phyloP scores from a whole-genome alignment of 495 filamentous ascomycete genomes.

The Filosporella fistucella region DNA sequence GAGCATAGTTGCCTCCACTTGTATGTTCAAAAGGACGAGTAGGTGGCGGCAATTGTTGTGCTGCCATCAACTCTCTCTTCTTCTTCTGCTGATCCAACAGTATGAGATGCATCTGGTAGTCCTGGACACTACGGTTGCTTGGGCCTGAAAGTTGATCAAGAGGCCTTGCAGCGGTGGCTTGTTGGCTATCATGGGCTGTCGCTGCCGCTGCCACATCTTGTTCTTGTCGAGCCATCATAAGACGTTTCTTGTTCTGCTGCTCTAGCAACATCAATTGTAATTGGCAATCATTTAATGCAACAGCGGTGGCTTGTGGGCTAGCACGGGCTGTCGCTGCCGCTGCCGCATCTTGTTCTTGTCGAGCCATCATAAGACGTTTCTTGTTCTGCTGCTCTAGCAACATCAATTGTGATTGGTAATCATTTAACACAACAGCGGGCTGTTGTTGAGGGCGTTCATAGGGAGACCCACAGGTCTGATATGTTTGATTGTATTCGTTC shows the following conservation, averaged over 20 bases:
- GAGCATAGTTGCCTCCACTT: neutral
- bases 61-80: neutral
- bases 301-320: no score
- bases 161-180: no score
- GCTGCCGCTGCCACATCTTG: slow-evolving; percentile 49
- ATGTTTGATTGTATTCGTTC: no score
- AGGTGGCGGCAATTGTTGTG: neutral
- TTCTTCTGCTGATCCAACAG: neutral
- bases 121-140: neutral
- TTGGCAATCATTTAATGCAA: slow-evolving; percentile 97
- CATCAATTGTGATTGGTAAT: slow-evolving; percentile 99
- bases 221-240: slow-evolving; percentile 93
- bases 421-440: no score
- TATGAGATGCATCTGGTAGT: neutral
- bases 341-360: slow-evolving; percentile 90
- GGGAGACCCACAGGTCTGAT: no score
- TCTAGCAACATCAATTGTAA: slow-evolving; percentile 98
- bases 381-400: slow-evolving; percentile 98
- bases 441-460: no score
- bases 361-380: slow-evolving; percentile 91
- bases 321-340: no score
- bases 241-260: slow-evolving; percentile 92
- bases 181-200: neutral
- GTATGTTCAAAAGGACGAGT: neutral
- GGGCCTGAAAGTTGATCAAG: neutral